phyloP scores from a whole-genome alignment of 345 rosid species.

The Arabidopsis thaliana region TAIR10.1 NC_003076.8:4694501-4695000 shows the following conservation, averaged over 20 bases:
- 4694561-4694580: slow-evolving; percentile 6
- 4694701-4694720: slow-evolving; percentile 47
- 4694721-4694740: slow-evolving; percentile 31
- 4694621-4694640: neutral
- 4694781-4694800: slow-evolving; percentile 53
- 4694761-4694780: slow-evolving; percentile 28
- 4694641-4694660: neutral
- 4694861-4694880: slow-evolving; percentile 32
- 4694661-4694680: neutral
- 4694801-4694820: slow-evolving; percentile 40
- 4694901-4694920: slow-evolving; percentile 13
- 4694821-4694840: neutral
- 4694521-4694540: slow-evolving; percentile 28
- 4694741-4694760: slow-evolving; percentile 31
- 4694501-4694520: neutral
- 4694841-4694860: slow-evolving; percentile 16
- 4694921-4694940: neutral
- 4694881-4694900: neutral
- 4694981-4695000: slow-evolving; percentile 18
- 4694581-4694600: slow-evolving; percentile 18
- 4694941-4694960: slow-evolving; percentile 1
- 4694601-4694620: neutral
- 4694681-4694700: slow-evolving; percentile 38
- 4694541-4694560: slow-evolving; percentile 27
- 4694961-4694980: slow-evolving; percentile 15